Evolutionary conservation across 2,329 filamentous ascomycete species (phyloP).

Genomic region (Trichoderma citrinoviride): DNA sequence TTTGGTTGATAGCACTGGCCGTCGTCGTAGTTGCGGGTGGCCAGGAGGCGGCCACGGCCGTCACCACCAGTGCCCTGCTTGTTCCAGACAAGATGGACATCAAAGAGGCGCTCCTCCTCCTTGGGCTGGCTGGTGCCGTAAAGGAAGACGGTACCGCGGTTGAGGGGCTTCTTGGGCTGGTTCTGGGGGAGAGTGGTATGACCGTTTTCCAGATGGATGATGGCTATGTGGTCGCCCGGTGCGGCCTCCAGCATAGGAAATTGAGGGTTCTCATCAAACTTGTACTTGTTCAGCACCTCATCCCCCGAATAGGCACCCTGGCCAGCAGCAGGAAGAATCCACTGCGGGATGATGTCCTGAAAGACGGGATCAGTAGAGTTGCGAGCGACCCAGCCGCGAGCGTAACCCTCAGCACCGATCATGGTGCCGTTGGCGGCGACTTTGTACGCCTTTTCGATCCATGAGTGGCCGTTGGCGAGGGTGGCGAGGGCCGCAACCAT

Average conservation of each 20-base stretch:
- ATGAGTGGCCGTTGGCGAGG: constrained; percentile 62
- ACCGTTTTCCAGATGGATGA: constrained; percentile 72
- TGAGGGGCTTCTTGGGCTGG: constrained; percentile 58
- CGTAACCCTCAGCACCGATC: constrained; percentile 66
- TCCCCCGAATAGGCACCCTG: constrained; percentile 63
- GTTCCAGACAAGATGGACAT: constrained; percentile 79
- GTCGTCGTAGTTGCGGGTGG: constrained; percentile 82
- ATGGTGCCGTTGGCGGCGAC: constrained; percentile 74
- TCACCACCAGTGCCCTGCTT: constrained; percentile 77
- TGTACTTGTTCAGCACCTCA: constrained; percentile 49
- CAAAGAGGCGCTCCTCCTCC: constrained; percentile 47
- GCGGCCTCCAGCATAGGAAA: constrained; percentile 62
- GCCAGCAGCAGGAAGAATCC: constrained; percentile 59
- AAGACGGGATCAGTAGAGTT: constrained; percentile 48
- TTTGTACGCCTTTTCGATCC: constrained; percentile 74
- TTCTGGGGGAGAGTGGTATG: constrained; percentile 63
- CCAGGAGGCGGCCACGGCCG: constrained; percentile 70
- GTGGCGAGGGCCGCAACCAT: constrained; percentile 35
- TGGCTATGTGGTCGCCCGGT: constrained; percentile 61
- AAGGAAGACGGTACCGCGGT: constrained; percentile 70
- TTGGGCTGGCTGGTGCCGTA: constrained; percentile 67
- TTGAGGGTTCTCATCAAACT: constrained; percentile 40
- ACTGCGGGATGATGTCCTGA: constrained; percentile 57
- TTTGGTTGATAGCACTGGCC: constrained; percentile 85
- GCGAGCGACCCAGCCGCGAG: constrained; percentile 67